phyloP scores from a whole-genome alignment of 805 yeast species.

The Kodamaea laetipori region DNA sequence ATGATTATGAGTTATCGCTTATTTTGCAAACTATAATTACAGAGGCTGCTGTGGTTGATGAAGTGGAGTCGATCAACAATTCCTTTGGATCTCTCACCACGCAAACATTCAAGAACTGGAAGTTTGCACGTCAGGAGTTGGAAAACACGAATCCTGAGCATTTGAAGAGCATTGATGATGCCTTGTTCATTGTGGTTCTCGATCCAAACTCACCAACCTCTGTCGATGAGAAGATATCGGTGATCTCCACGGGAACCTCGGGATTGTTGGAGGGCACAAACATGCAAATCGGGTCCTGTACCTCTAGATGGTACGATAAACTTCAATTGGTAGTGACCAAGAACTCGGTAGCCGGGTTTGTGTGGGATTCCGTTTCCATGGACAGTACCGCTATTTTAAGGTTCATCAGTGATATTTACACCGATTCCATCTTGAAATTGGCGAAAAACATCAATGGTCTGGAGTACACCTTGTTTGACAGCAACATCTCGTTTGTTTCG shows the following conservation, averaged over 20 bases:
- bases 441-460: constrained; percentile 60
- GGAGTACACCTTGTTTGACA: constrained; percentile 55
- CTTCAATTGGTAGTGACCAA: constrained; percentile 54
- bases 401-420: constrained; percentile 58
- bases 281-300: constrained; percentile 57
- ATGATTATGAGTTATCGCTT: constrained; percentile 51
- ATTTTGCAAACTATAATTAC: constrained; percentile 47
- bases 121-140: constrained; percentile 45
- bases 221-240: constrained; percentile 51
- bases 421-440: constrained; percentile 56
- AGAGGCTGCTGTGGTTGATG: constrained; percentile 35
- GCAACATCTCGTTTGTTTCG: constrained; percentile 37
- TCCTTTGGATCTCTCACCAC: constrained; percentile 59
- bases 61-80: constrained; percentile 42
- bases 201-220: constrained; percentile 48
- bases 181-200: constrained; percentile 53
- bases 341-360: constrained; percentile 60
- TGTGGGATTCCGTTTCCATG: constrained; percentile 60
- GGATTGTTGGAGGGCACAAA: constrained; percentile 43
- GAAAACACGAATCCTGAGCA: constrained; percentile 37
- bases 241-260: constrained; percentile 56
- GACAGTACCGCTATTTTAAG: constrained; percentile 60
- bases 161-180: constrained; percentile 46
- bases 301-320: constrained; percentile 62
- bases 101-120: constrained; percentile 53